These are phyloP conservation scores for Eragrostis curvula DNA, from an alignment of 176 grass and related monocot genomes.

Conservation along the genomic window DNA sequence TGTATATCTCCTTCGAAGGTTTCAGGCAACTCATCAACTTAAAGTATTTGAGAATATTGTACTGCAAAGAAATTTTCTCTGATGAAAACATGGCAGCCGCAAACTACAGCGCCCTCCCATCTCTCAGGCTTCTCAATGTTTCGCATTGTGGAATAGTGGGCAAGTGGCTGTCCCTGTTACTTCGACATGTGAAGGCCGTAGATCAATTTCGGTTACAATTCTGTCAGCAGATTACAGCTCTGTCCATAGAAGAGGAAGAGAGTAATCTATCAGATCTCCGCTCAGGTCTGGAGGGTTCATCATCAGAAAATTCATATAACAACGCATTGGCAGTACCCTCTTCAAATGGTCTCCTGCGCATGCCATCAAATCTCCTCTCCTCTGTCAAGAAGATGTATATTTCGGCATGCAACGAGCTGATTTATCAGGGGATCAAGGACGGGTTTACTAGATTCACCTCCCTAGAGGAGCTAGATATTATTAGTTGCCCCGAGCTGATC, in stretches of 20 bases:
- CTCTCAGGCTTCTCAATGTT: neutral
- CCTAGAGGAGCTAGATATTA: neutral
- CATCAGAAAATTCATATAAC: too few species aligned
- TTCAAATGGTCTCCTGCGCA: too few species aligned
- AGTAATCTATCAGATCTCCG: neutral
- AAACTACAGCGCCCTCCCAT: neutral
- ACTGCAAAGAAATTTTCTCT: neutral
- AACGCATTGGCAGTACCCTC: too few species aligned
- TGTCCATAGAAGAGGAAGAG: neutral
- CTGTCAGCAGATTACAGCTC: neutral
- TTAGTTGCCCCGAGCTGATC: rapidly evolving
- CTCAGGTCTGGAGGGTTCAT: too few species aligned
- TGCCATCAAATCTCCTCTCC: too few species aligned
- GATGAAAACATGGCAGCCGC: neutral
- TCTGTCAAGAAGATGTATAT: neutral
- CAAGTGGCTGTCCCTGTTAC: neutral
- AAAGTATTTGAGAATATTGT: neutral
- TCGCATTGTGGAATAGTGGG: rapidly evolving
- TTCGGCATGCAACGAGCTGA: rapidly evolving
- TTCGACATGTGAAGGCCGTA: neutral
- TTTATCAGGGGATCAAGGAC: neutral
- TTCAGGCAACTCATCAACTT: constrained; percentile 41
- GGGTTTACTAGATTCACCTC: neutral
- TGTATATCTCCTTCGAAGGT: neutral
- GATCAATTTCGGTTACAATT: rapidly evolving